A percentile compares a stretch with the other conserved stretches of the same genome.
These are phyloP conservation scores for Entomortierella chlamydospora DNA, from an alignment of 192 early-diverging fungal species.

Conservation along the genomic window DNA sequence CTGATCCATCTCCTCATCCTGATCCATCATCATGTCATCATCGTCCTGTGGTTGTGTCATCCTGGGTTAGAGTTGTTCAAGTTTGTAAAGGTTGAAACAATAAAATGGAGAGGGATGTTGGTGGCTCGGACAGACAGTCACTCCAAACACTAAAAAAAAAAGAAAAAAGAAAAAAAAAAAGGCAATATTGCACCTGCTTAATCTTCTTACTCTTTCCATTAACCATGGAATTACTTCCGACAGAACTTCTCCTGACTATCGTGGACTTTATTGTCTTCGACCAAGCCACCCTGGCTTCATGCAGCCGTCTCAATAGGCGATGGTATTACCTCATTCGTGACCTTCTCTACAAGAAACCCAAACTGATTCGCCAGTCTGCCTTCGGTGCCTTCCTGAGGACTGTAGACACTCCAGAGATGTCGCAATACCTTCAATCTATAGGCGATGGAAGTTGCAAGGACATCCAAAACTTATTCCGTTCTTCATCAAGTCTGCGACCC, in stretches of 20 bases:
- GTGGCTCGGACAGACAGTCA: too few relatives aligned
- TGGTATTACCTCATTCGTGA: conserved; percentile 35
- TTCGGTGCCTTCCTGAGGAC: conserved; percentile 22
- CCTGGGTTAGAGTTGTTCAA: too few relatives aligned
- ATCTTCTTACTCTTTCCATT: background rate
- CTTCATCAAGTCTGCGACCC: too few relatives aligned
- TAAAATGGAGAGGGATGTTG: background rate
- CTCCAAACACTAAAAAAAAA: too few relatives aligned
- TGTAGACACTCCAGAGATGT: conserved; percentile 4
- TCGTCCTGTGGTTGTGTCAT: conserved; percentile 3
- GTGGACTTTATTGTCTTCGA: conserved; percentile 11
- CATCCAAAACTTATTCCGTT: too few relatives aligned
- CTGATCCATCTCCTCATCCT: conserved; percentile 24
- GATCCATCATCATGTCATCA: background rate
- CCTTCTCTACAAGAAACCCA: conserved; percentile 23
- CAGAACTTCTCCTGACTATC: conserved; percentile 32
- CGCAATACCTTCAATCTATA: background rate
- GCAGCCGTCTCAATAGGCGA: conserved; percentile 25
- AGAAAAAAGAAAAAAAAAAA: too few relatives aligned
- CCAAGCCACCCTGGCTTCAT: conserved; percentile 17
- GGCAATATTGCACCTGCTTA: too few relatives aligned
- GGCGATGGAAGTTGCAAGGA: background rate
- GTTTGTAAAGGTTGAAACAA: too few relatives aligned
- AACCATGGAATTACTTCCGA: conserved; percentile 38
- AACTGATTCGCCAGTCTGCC: background rate